Evolutionary conservation across 108 stramenopile species (phyloP).

Genomic region (Pelagomonas calceolata): DNA sequence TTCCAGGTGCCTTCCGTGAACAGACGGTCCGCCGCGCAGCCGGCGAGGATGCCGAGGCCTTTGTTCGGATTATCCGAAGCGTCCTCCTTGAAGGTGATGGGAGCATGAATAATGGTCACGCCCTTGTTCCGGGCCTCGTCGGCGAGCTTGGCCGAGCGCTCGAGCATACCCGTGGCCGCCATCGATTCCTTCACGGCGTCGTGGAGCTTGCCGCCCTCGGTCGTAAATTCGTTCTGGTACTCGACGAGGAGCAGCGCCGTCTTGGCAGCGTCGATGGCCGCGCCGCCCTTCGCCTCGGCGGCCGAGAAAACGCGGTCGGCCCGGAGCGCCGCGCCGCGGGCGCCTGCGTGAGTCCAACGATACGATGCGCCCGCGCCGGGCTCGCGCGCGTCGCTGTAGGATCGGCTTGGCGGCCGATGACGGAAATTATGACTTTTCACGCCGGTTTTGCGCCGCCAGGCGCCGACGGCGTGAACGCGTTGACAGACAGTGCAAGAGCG

Average conservation of each 20-base stretch:
- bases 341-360: no score
- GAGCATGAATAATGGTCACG: constrained; percentile 47
- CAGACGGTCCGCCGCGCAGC: constrained; percentile 46
- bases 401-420: no score
- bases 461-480: no score
- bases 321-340: no score
- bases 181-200: constrained; percentile 51
- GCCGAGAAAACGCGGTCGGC: no score
- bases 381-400: no score
- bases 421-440: no score
- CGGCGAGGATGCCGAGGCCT: constrained; percentile 54
- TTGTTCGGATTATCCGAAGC: constrained; percentile 39
- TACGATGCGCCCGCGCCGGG: no score
- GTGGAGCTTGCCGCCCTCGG: constrained; percentile 56
- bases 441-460: no score
- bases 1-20: constrained; percentile 51
- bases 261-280: background rate
- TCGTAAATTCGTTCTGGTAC: constrained; percentile 68
- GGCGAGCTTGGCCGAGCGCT: constrained; percentile 37
- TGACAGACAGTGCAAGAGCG: no score
- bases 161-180: constrained; percentile 40
- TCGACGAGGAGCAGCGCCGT: constrained; percentile 65
- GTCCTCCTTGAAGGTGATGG: constrained; percentile 51
- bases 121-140: constrained; percentile 42
- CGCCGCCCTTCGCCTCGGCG: no score